A percentile compares a stretch with the other conserved stretches of the same genome.
Conservation (phyloP, 148 eudicot species). For the Chenopodium album region DNA sequence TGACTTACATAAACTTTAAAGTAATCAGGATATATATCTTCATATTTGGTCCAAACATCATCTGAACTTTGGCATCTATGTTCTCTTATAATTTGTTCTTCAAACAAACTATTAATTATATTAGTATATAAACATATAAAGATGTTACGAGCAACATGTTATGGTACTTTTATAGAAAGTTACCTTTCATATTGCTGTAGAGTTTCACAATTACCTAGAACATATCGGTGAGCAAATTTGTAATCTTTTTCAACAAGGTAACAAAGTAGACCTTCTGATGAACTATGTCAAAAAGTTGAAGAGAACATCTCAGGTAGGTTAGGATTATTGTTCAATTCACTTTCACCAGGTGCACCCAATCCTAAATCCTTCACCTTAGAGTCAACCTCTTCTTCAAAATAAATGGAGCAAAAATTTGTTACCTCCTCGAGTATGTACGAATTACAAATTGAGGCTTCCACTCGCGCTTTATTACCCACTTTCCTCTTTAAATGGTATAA, state of each 20-base stretch:
- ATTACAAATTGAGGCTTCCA: too few relatives aligned
- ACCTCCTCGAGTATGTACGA: too few relatives aligned
- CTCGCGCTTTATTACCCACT: too few relatives aligned
- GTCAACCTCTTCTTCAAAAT: not conserved
- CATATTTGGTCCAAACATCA: slow-evolving; percentile 5
- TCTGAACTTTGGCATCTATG: not conserved
- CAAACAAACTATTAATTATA: not conserved
- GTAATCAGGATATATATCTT: too few relatives aligned
- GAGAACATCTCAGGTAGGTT: not conserved
- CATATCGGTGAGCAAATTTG: not conserved
- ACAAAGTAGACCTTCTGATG: not conserved
- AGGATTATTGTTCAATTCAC: not conserved
- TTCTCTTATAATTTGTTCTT: not conserved
- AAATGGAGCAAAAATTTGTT: not conserved
- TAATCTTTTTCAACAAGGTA: slow-evolving; percentile 1
- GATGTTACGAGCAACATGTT: too few relatives aligned
- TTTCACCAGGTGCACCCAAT: not conserved
- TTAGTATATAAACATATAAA: not conserved
- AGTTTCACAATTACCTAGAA: not conserved
- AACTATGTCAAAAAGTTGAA: not conserved
- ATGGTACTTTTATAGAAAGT: not conserved
- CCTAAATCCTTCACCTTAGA: not conserved
- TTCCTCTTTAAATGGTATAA: too few relatives aligned
- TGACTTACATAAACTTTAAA: too few relatives aligned
- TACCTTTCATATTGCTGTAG: slow-evolving; percentile 3